Conservation (phyloP, 257 asterid genomes). For the Thymus mandschuricus region DNA sequence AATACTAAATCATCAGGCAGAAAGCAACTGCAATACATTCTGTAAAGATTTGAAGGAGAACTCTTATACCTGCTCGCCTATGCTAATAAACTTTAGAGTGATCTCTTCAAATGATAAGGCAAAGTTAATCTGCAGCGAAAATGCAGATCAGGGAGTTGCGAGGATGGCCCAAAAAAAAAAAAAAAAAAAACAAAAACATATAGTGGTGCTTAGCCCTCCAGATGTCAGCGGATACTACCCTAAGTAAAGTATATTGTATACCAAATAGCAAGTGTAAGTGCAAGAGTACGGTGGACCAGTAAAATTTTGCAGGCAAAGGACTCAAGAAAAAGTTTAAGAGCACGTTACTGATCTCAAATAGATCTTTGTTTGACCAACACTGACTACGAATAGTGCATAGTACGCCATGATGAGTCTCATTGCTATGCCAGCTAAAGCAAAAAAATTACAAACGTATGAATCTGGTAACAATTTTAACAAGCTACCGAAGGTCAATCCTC, state of each 20-base stretch:
- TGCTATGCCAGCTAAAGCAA: constrained; percentile 21
- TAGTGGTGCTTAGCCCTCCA: constrained; percentile 18
- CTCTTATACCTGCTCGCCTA: constrained; percentile 86
- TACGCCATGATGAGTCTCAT: constrained; percentile 10
- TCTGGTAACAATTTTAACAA: neutral
- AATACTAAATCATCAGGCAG: constrained; percentile 33
- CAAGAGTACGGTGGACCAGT: constrained; percentile 23
- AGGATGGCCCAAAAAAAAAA: constrained; percentile 27
- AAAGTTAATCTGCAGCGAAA: constrained; percentile 80
- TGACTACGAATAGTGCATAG: neutral
- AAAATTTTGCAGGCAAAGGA: constrained; percentile 10
- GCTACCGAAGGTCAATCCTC: constrained; percentile 24
- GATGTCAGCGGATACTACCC: constrained; percentile 20
- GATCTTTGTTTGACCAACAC: constrained; percentile 19
- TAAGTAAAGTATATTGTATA: constrained; percentile 22
- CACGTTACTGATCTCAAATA: constrained; percentile 10
- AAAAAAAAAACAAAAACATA: constrained; percentile 10
- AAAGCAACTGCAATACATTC: constrained; percentile 24
- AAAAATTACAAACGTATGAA: neutral
- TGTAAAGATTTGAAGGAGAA: constrained; percentile 23
- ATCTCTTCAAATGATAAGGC: constrained; percentile 93
- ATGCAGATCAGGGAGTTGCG: constrained; percentile 39
- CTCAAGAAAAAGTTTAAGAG: constrained; percentile 3
- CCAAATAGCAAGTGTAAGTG: constrained; percentile 18
- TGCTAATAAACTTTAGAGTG: constrained; percentile 89